Percentiles rank a stretch among this genome's conserved stretches.
phyloP scores from a whole-genome alignment of 352 stramenopile genomes.

The Pelagophyceae sp. region DNA sequence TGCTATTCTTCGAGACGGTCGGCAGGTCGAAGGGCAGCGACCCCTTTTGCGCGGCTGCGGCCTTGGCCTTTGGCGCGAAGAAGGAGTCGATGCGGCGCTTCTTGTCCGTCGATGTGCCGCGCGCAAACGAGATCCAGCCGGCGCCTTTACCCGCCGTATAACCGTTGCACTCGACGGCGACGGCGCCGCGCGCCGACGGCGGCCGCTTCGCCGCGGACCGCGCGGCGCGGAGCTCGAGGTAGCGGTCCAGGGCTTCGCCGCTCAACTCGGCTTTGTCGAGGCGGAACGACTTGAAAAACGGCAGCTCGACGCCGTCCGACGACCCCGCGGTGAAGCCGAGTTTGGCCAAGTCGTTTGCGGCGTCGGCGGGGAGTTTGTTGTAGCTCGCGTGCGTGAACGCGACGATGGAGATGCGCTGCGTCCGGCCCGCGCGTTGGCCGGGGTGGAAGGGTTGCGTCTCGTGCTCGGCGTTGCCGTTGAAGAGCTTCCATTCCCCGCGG shows the following conservation, averaged over 20 bases:
- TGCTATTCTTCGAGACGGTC: not conserved
- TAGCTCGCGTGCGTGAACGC: slow-evolving; percentile 11
- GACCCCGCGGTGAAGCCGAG: slow-evolving; percentile 4
- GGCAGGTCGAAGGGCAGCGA: not conserved
- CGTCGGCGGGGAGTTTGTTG: not conserved
- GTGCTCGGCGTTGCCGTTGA: slow-evolving; percentile 18
- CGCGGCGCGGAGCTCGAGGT: slow-evolving; percentile 4
- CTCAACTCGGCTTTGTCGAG: not conserved
- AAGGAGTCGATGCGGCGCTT: slow-evolving; percentile 4
- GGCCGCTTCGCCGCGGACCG: not conserved
- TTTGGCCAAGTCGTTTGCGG: not conserved
- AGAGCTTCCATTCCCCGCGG: not conserved
- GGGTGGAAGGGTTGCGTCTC: slow-evolving; percentile 1
- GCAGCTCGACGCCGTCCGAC: not conserved
- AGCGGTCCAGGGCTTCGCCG: slow-evolving; percentile 1
- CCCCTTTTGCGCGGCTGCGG: not conserved
- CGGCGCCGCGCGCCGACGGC: not conserved
- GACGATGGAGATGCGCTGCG: slow-evolving; percentile 10
- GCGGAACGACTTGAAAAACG: slow-evolving; percentile 4
- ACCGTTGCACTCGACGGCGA: slow-evolving; percentile 16
- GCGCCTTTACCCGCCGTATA: not conserved
- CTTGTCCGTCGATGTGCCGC: not conserved
- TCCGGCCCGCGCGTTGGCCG: not conserved
- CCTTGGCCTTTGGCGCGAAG: not conserved
- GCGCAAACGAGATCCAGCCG: not conserved